Base-by-base conservation (phyloP, 805 yeast genomes). In the Metschnikowia santaceciliae region DNA sequence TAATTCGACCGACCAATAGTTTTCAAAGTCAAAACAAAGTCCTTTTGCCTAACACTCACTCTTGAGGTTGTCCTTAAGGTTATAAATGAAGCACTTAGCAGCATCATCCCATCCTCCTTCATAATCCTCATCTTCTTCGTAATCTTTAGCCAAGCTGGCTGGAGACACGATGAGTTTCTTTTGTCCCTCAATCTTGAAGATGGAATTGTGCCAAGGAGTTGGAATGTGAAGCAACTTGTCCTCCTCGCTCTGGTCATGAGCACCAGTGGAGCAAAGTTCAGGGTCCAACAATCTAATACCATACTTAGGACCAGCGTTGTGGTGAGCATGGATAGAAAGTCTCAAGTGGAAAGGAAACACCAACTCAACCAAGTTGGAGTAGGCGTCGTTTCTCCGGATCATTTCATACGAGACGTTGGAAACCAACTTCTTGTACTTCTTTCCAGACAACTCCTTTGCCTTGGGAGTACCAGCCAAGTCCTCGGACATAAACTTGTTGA, bases 161-260 rank as follows among this genome's bases (percentile, higher is more conserved):
- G 54, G 54, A 3, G 60, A 54, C 2, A 58, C 52, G 32, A 58
- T 49, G 46, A 56, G 15, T 35, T 58, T 58, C n/a, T 66, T 61
- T 34, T 63, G 63, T 32, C 72, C 75, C 43, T 69, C 71, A 48
- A 76, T 62, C 46, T 69, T 67, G 23, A 78, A 76, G 13, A 81
- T 74, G 47, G 80, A 68, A 56, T 82, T 82, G 63, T 81, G 86
- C 86, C 86, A 82, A 43, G 86, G 86, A 0, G 86, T 81, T 46
- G 86, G 86, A 51, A 82, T 80, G 61, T 82, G 86, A 51, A 82
- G 71, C 55, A 78, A 66, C 81, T 54, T 84, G 33, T 58, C 59
- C 30, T 58, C 58, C 46, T 64, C 65, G 44, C 69, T 69, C 46
- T 76, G 77, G 33, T 81, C 62, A n/a, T 76, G 68, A 46, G 67